Conservation (phyloP, 2,329 filamentous ascomycete species). For the Curvularia sp. region DNA sequence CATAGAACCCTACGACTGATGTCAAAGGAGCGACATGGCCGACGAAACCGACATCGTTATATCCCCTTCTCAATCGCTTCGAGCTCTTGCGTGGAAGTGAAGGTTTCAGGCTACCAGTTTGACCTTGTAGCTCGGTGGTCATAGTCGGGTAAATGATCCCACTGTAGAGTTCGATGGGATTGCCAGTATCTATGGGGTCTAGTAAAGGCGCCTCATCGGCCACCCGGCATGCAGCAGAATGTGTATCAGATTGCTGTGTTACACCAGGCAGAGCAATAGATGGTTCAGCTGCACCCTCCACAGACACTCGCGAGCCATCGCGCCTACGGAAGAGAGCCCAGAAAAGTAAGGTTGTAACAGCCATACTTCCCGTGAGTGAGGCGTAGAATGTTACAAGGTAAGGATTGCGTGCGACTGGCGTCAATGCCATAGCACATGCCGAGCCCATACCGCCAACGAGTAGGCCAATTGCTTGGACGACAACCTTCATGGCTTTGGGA, state of each 20-base stretch:
- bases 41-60: not conserved
- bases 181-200: not conserved
- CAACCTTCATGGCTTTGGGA: conserved; percentile 48
- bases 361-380: conserved; percentile 22
- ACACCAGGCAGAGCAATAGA: not conserved
- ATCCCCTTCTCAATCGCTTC: not conserved
- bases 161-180: not conserved
- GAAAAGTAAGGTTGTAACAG: conserved; percentile 13
- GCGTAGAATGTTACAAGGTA: conserved; percentile 30
- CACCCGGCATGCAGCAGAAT: not conserved
- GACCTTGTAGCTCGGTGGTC: not conserved
- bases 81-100: conserved; percentile 1
- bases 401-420: conserved; percentile 35
- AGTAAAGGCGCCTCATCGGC: not conserved
- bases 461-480: conserved; percentile 39
- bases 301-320: conserved; percentile 2
- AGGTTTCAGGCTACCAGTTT: not conserved
- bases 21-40: not conserved
- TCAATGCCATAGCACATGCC: conserved; percentile 37
- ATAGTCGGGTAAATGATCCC: not conserved
- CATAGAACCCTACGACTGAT: not conserved
- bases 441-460: conserved; percentile 33
- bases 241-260: not conserved
- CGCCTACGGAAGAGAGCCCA: conserved; percentile 10
- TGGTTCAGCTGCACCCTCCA: not conserved